phyloP scores from a whole-genome alignment of 768 basidiomycete genomes.

The Leucogyrophana mollusca region DNA sequence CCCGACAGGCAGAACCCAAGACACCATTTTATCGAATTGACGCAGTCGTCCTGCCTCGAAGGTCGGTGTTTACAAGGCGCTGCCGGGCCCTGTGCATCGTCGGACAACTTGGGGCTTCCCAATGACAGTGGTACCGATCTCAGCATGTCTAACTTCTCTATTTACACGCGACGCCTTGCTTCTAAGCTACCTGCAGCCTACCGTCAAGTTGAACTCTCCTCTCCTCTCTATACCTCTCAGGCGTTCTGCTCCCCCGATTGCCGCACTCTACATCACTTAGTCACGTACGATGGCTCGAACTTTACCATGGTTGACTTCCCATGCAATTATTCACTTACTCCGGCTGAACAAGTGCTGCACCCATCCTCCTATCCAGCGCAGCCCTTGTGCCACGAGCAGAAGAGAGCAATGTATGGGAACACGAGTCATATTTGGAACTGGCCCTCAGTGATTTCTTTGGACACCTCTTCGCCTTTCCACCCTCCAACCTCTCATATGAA shows the following conservation, averaged over 20 bases:
- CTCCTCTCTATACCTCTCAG: constrained; percentile 9
- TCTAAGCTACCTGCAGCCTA: constrained; percentile 26
- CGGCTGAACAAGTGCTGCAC: constrained; percentile 29
- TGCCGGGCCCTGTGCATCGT: no score
- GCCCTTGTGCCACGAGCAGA: constrained; percentile 14
- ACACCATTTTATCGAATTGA: no score
- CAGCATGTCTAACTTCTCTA: constrained; percentile 18
- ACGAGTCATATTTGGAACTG: constrained; percentile 15
- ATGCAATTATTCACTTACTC: constrained; percentile 14
- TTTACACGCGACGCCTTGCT: constrained; percentile 30
- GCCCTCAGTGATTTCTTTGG: constrained; percentile 12
- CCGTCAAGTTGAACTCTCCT: constrained; percentile 19
- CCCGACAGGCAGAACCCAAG: background rate
- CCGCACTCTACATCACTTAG: constrained; percentile 14
- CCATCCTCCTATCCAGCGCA: constrained; percentile 24
- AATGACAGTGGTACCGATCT: constrained; percentile 11
- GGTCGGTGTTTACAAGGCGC: no score
- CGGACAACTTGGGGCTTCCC: constrained; percentile 8
- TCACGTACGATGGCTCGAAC: constrained; percentile 10
- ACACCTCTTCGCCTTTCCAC: constrained; percentile 4
- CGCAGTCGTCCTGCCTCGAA: no score
- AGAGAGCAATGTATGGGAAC: constrained; percentile 1
- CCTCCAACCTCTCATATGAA: constrained; percentile 4
- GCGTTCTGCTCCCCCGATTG: constrained; percentile 12
- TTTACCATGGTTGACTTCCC: constrained; percentile 6